These are phyloP conservation scores for Pythium rishiriense DNA, from an alignment of 352 stramenopile genomes.

Conservation along the genomic window DNA sequence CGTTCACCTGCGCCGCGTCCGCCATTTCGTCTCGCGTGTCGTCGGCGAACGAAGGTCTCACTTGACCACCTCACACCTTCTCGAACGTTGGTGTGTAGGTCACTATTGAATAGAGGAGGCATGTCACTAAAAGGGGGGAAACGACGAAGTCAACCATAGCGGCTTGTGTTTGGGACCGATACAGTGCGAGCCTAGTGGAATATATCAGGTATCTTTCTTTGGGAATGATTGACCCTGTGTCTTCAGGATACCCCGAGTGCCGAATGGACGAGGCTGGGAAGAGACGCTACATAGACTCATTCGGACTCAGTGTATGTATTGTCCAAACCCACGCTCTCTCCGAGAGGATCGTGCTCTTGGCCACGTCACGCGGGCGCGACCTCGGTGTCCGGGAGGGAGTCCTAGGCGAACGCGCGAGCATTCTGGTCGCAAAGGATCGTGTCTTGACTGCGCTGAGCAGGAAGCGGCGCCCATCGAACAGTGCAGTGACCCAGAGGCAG, in stretches of 20 bases:
- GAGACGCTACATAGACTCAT: conserved; percentile 80
- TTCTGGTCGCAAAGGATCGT: conserved; percentile 86
- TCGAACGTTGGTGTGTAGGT: conserved; percentile 13
- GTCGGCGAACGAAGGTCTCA: neutral
- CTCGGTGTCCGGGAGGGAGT: conserved; percentile 92
- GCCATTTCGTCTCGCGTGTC: conserved; percentile 5
- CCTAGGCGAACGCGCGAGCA: conserved; percentile 83
- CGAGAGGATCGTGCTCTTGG: conserved; percentile 90
- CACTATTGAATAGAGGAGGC: neutral
- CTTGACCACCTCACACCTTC: neutral
- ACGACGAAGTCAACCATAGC: neutral
- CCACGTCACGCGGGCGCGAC: conserved; percentile 94
- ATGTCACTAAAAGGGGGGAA: neutral
- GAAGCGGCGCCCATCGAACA: conserved; percentile 90
- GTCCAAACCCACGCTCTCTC: conserved; percentile 93
- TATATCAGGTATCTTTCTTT: too few relatives aligned
- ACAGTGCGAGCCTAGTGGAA: too few relatives aligned
- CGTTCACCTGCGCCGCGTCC: conserved; percentile 19
- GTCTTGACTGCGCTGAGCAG: conserved; percentile 91
- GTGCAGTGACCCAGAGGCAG: too few relatives aligned
- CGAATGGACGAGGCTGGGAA: conserved; percentile 57
- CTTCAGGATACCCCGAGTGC: neutral
- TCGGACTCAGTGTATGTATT: conserved; percentile 89
- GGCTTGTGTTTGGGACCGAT: neutral
- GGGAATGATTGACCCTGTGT: neutral